These are phyloP conservation scores for Bretziella fagacearum DNA, from an alignment of 2,329 filamentous ascomycete genomes.

Conservation along the genomic window DNA sequence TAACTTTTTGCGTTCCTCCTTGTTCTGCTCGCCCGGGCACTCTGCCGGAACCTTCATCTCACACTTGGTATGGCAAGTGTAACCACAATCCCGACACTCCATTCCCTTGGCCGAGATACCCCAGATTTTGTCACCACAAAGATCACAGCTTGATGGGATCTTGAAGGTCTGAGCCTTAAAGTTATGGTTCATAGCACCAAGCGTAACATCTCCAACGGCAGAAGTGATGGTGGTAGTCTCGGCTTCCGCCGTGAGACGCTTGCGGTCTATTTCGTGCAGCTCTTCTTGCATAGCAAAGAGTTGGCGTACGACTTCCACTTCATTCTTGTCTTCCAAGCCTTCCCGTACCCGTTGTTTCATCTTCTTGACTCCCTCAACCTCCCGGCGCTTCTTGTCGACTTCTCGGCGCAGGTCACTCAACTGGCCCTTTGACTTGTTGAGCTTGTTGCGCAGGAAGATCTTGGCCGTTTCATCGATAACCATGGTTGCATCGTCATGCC, in stretches of 20 bases:
- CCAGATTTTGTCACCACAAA: slow-evolving; percentile 95
- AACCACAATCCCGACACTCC: slow-evolving; percentile 89
- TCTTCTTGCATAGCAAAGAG: slow-evolving; percentile 73
- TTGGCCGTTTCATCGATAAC: slow-evolving; percentile 74
- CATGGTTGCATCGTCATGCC: slow-evolving; percentile 86
- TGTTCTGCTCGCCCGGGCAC: slow-evolving; percentile 82
- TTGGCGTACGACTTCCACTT: slow-evolving; percentile 67
- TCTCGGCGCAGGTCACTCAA: slow-evolving; percentile 66
- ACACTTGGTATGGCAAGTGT: slow-evolving; percentile 96
- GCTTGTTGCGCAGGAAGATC: slow-evolving; percentile 76
- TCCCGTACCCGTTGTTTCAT: slow-evolving; percentile 61
- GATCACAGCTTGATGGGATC: slow-evolving; percentile 94
- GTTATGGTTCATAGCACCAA: slow-evolving; percentile 87
- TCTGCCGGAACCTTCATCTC: slow-evolving; percentile 97
- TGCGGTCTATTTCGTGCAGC: slow-evolving; percentile 68
- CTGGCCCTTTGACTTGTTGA: slow-evolving; percentile 77
- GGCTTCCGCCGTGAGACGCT: slow-evolving; percentile 73
- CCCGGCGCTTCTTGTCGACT: slow-evolving; percentile 68
- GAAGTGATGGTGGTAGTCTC: slow-evolving; percentile 87
- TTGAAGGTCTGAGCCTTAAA: slow-evolving; percentile 99
- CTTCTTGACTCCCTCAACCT: slow-evolving; percentile 63
- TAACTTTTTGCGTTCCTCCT: slow-evolving; percentile 89
- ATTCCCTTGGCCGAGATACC: slow-evolving; percentile 91
- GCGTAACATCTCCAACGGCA: slow-evolving; percentile 77
- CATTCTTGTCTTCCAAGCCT: slow-evolving; percentile 75